phyloP scores from a whole-genome alignment of 495 filamentous ascomycete genomes.

The Aspergillus homomorphus region DNA sequence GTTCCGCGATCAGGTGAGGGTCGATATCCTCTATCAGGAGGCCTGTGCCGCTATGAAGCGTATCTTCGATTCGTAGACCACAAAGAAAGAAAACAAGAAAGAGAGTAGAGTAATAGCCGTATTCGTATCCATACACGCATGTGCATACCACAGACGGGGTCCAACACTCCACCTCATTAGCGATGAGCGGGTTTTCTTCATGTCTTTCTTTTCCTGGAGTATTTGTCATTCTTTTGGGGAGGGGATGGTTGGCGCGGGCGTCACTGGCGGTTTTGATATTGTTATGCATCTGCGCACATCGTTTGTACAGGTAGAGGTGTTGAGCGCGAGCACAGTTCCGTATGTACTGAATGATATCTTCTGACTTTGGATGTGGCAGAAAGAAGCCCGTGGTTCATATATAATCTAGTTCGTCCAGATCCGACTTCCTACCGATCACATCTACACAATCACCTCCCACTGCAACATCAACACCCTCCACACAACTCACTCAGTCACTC shows the following conservation, averaged over 20 bases:
- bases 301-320: too few species aligned
- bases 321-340: too few species aligned
- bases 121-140: not conserved
- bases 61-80: constrained; percentile 33
- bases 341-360: too few species aligned
- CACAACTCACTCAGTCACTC: not conserved
- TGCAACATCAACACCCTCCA: too few species aligned
- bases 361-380: too few species aligned
- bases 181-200: not conserved
- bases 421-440: too few species aligned
- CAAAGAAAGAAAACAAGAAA: not conserved
- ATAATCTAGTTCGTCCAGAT: too few species aligned
- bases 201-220: not conserved
- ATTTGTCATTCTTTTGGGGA: not conserved
- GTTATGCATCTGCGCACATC: too few species aligned
- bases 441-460: too few species aligned
- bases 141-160: not conserved
- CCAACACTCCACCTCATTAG: not conserved
- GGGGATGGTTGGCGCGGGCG: not conserved
- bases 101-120: not conserved
- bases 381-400: too few species aligned
- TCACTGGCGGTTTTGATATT: not conserved
- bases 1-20: constrained; percentile 49
- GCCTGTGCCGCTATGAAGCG: constrained; percentile 46
- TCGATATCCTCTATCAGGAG: constrained; percentile 41